Evolutionary conservation across 352 stramenopile genomes (phyloP), one percentile per base, ranked within the genome.

Genomic region (Peronospora belbahrii): DNA sequence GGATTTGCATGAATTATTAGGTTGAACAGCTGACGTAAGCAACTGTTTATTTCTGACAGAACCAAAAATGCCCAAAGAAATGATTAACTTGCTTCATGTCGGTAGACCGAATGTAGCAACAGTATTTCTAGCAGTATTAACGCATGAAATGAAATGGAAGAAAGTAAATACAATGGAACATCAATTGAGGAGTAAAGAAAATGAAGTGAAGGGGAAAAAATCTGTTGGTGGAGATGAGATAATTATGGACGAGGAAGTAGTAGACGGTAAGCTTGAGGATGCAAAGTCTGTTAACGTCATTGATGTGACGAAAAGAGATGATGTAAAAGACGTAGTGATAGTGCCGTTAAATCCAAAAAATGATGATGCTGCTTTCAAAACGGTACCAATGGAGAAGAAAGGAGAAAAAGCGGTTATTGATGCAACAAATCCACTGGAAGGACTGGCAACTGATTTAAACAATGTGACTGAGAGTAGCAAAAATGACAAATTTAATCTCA

Each of bases 11-110:
- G 19, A 32, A 52, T 4, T 25, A 43, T 52, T 33, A 38, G 10
- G 45, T 57, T 57, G 13, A 22, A 27, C 36, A 58, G 42, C 45
- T 51, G 40, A 43, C n/a, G n/a, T n/a, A n/a, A n/a, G n/a, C n/a
- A n/a, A n/a, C n/a, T n/a, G n/a, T n/a, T n/a, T n/a, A n/a, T 27
- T 27, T 27, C 7, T 27, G 23, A 27, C 43, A 32, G 27, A 9
- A 13, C 2, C 4, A 6, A 43, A 51, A 25, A 43, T 51, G 43
- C n/a, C 15, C n/a, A 24, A 34, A 10, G n/a, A 38, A 27, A 44
- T 20, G 17, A 59, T 59, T 34, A 10, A 24, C 24, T 14, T 19
- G 15, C 17, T 46, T 17, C n/a, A 6, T 18, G 6, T 15, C 32
- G 39, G 23, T 1, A 34, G 35, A 44, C 27, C 20, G 19, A 51